A percentile compares a stretch with the other conserved stretches of the same genome.
phyloP scores from a whole-genome alignment of 2,329 filamentous ascomycete species.

The Aspergillus quadricinctus region DNA sequence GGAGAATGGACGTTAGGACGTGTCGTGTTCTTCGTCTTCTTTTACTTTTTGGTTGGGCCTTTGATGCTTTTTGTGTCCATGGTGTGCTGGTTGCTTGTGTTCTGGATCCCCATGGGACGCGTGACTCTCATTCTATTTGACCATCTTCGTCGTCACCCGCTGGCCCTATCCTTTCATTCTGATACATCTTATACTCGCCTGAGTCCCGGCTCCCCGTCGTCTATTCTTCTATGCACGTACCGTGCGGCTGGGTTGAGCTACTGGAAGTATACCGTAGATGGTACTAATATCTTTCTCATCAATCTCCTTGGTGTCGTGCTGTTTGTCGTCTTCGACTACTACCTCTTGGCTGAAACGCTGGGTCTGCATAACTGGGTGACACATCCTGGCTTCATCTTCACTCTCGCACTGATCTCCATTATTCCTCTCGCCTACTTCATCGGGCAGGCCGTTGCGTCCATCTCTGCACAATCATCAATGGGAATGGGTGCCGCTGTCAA shows the following conservation, averaged over 20 bases:
- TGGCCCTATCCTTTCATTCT: constrained; percentile 89
- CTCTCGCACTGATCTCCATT: constrained; percentile 79
- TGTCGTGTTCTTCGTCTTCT: constrained; percentile 93
- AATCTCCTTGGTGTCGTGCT: constrained; percentile 91
- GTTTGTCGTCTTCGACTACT: constrained; percentile 92
- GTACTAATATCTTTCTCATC: constrained; percentile 98
- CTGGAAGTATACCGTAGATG: constrained; percentile 99
- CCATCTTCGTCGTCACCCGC: constrained; percentile 85
- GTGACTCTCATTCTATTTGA: constrained; percentile 85
- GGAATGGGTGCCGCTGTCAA: constrained; percentile 95
- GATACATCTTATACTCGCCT: constrained; percentile 71
- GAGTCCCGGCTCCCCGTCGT: constrained; percentile 68
- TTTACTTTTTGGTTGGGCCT: constrained; percentile 88
- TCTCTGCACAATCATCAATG: constrained; percentile 98
- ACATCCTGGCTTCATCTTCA: constrained; percentile 79
- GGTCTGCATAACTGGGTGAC: constrained; percentile 70
- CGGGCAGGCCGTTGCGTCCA: constrained; percentile 94
- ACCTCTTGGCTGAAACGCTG: constrained; percentile 66
- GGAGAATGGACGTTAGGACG: constrained; percentile 94
- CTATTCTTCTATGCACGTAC: constrained; percentile 93
- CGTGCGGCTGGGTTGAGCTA: constrained; percentile 90
- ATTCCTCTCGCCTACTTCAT: constrained; percentile 98
- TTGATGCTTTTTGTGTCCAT: constrained; percentile 78
- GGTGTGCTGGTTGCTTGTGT: constrained; percentile 94
- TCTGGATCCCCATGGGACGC: constrained; percentile 98